Evolutionary conservation across 352 stramenopile genomes (phyloP).

Genomic region (Globisporangium iwayamae): DNA sequence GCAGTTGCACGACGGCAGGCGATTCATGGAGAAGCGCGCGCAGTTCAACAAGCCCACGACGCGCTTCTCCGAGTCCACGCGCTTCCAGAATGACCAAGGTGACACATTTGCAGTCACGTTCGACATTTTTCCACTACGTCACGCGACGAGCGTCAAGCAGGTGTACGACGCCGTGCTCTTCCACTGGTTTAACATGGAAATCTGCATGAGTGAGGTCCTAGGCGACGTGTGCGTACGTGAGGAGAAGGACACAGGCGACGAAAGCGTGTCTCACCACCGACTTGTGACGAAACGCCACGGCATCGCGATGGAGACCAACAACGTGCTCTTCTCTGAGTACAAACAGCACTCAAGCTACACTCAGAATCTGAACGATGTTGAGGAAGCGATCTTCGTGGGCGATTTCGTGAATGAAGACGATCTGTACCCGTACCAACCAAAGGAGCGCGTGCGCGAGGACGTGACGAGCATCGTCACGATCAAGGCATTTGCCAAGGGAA

Average conservation of each 20-base stretch:
- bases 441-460: slow-evolving; percentile 12
- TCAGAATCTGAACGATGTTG: not conserved
- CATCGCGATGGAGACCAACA: slow-evolving; percentile 10
- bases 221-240: slow-evolving; percentile 16
- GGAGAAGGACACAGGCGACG: slow-evolving; percentile 5
- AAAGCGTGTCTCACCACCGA: slow-evolving; percentile 7
- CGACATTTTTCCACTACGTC: slow-evolving; percentile 19
- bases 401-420: slow-evolving; percentile 18
- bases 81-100: slow-evolving; percentile 33
- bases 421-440: slow-evolving; percentile 16
- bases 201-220: slow-evolving; percentile 6
- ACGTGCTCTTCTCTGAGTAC: slow-evolving; percentile 16
- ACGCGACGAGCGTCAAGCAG: slow-evolving; percentile 15
- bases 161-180: slow-evolving; percentile 17
- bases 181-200: slow-evolving; percentile 13
- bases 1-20: slow-evolving; percentile 4
- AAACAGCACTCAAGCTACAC: not conserved
- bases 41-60: slow-evolving; percentile 18
- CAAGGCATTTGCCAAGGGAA: not conserved
- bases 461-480: slow-evolving; percentile 4
- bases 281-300: slow-evolving; percentile 2
- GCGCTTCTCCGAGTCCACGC: slow-evolving; percentile 21
- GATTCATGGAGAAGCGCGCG: slow-evolving; percentile 25
- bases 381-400: slow-evolving; percentile 6
- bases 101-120: slow-evolving; percentile 43